Base-by-base conservation (phyloP, 1,284 basidiomycete species). In the Austroboletus rostrupii region DNA sequence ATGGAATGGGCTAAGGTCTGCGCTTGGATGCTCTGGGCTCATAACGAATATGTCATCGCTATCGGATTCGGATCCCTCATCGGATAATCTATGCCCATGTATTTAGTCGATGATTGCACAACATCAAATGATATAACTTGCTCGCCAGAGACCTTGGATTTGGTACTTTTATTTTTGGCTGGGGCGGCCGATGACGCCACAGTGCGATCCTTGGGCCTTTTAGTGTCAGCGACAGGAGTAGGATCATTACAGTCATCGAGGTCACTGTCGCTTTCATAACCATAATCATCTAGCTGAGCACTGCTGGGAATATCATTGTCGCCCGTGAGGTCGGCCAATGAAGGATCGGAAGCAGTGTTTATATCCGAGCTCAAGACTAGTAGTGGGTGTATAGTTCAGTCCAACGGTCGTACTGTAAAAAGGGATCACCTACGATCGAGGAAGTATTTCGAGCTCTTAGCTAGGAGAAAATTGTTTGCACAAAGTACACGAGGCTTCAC, bases 261-360 rank as follows among this genome's bases (percentile, higher is more conserved):
- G 31, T 64, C 62, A 13, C 66, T 64, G 40, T 64, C 64, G 7
- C 61, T 64, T 21, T 8, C 60, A 43, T 68, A 64, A 11, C 53
- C 64, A 52, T 66, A 64, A 2, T 59, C 57, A 8, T 59, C 46
- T 1, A 61, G 33, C 17, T 11, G 41, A 48, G 31, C 17, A 3
- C 40, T 26, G 5, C 19, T 45, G 0, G 56, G 62, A 20, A 63
- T 21, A 11, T 53, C 47, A 9, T 50, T 45, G 12, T 20, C 46
- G 12, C 43, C 48, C 26, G 46, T 48, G 39, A 67, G 35, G 28
- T 64, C 56, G 20, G 45, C 41, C 39, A 67, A 36, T 2, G 50
- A 48, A 14, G 44, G 21, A n/a, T 61, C 49, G 11, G 53, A 49
- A 13, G 39, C 40, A 17, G 23, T 26, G 23, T 37, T 43, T 13